phyloP scores from a whole-genome alignment of 805 yeast species.

The Candida glaebosa region DNA sequence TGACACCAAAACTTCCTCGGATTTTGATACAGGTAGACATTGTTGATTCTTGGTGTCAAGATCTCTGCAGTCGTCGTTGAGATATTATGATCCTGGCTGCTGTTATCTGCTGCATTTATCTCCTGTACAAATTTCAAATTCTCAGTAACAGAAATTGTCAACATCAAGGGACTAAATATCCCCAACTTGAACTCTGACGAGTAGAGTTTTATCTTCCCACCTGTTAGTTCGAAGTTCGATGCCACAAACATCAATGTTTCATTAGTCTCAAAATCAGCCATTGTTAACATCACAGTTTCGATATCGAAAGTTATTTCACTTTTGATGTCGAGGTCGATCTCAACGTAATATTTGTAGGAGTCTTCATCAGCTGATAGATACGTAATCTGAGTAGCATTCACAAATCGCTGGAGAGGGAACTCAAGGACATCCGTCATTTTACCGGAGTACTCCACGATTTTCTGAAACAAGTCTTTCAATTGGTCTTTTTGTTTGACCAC shows the following conservation, averaged over 20 bases:
- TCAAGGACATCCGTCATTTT: constrained; percentile 17
- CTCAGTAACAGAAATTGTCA: constrained; percentile 14
- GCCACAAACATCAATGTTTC: constrained; percentile 9
- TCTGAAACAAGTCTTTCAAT: constrained; percentile 15
- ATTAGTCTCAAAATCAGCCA: constrained; percentile 14
- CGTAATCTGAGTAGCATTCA: constrained; percentile 33
- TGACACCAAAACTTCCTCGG: constrained; percentile 24
- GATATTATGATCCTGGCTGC: neutral
- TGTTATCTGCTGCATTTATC: constrained; percentile 7
- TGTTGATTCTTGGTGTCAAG: neutral
- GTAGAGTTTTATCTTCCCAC: constrained; percentile 16
- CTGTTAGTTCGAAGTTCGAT: constrained; percentile 8
- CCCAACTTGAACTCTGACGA: constrained; percentile 33
- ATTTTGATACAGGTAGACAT: constrained; percentile 13
- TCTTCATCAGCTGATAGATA: constrained; percentile 28
- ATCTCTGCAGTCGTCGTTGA: neutral
- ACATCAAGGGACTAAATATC: constrained; percentile 19
- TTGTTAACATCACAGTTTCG: constrained; percentile 16
- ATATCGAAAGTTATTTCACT: constrained; percentile 22
- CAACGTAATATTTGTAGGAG: constrained; percentile 36
- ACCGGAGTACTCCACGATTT: constrained; percentile 15
- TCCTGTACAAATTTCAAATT: constrained; percentile 17
- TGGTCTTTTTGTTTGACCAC: constrained; percentile 16
- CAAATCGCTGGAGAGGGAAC: constrained; percentile 33
- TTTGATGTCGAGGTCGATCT: constrained; percentile 27